Conservation (phyloP, 202 grass and related monocot species). For the Dendrocalamus latiflorus region DNA sequence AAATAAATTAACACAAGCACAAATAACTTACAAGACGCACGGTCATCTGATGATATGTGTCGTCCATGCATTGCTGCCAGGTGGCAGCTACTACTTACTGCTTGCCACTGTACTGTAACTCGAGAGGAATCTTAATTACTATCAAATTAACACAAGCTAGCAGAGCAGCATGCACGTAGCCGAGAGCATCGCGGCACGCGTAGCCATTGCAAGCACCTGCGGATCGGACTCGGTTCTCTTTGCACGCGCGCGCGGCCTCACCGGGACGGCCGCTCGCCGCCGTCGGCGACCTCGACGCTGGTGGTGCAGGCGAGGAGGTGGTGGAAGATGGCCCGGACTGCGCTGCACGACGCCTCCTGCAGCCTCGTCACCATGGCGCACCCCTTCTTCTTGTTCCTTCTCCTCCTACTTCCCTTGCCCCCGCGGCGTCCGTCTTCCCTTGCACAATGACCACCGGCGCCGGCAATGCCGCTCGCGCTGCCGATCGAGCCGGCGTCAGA, state of each 20-base stretch:
- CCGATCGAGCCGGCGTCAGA: constrained; percentile 21
- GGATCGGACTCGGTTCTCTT: background rate
- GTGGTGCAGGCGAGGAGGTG: constrained; percentile 63
- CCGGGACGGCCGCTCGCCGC: background rate
- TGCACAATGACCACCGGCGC: background rate
- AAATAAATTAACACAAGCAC: constrained; percentile 18
- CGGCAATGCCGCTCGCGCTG: constrained; percentile 15
- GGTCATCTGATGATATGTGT: background rate
- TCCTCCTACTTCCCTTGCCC: background rate
- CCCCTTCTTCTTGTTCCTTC: constrained; percentile 21
- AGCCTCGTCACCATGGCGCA: constrained; percentile 39
- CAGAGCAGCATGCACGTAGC: background rate
- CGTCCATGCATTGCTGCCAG: background rate
- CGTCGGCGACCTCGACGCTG: constrained; percentile 57
- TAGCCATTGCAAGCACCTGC: background rate
- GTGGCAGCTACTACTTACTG: background rate
- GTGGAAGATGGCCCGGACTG: constrained; percentile 43
- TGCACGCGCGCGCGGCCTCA: background rate
- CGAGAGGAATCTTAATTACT: background rate
- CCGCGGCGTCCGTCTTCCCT: background rate
- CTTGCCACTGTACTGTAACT: constrained; percentile 17
- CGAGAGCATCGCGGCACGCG: background rate
- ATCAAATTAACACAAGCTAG: background rate
- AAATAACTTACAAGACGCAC: constrained; percentile 29
- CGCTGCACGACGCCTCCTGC: constrained; percentile 48